Percentiles rank a stretch among this genome's conserved stretches.
Evolutionary conservation across 208 protist genomes (phyloP).

Genomic region (Leptomonas seymouri): DNA sequence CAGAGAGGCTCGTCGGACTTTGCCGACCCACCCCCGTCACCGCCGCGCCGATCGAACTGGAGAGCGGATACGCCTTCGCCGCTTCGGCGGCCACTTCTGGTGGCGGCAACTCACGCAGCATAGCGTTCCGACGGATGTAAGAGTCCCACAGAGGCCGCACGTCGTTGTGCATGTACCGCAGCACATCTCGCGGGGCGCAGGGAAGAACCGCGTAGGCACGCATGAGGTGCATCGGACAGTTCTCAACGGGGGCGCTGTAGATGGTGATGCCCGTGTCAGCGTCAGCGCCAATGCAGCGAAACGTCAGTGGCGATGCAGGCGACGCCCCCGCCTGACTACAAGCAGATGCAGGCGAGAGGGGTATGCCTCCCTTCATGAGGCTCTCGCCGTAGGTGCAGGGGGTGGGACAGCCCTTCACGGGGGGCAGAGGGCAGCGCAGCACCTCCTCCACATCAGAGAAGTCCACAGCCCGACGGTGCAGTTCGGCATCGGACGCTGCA

Average conservation of each 20-base stretch:
- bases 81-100: not conserved
- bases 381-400: constrained; percentile 12
- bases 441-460: constrained; percentile 51
- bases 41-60: not conserved
- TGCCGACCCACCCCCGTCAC: not conserved
- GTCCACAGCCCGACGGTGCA: constrained; percentile 56
- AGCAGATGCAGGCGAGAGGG: not conserved
- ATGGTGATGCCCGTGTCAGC: constrained; percentile 41
- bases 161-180: constrained; percentile 61
- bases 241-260: constrained; percentile 61
- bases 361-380: not conserved
- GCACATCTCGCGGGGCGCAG: constrained; percentile 46
- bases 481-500: constrained; percentile 33
- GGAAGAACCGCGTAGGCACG: constrained; percentile 67
- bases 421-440: constrained; percentile 34
- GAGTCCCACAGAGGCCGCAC: constrained; percentile 69
- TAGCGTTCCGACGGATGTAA: constrained; percentile 44
- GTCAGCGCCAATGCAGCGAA: constrained; percentile 54
- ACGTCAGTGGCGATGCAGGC: constrained; percentile 26
- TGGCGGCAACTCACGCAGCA: constrained; percentile 50
- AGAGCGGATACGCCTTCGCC: not conserved
- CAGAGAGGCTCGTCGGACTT: not conserved
- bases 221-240: constrained; percentile 77
- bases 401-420: constrained; percentile 32
- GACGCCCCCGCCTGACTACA: not conserved